Evolutionary conservation across 768 basidiomycete genomes (phyloP).

Genomic region (Tylopilus sp.): DNA sequence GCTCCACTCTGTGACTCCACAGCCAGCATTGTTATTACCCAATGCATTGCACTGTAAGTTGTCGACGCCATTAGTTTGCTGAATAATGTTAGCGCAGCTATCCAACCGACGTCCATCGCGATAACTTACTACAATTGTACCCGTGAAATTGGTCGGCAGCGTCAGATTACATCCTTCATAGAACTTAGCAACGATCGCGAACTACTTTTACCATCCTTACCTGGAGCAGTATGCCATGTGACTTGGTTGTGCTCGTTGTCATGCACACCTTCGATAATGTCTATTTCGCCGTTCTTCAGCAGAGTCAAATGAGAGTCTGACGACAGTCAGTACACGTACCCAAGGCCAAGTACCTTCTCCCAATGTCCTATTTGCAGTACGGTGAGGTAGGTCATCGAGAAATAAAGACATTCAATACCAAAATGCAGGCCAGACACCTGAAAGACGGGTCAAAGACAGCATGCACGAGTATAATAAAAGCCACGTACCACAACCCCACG

Average conservation of each 20-base stretch:
- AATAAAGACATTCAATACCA: constrained; percentile 49
- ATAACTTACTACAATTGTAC: constrained; percentile 54
- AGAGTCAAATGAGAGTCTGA: constrained; percentile 5
- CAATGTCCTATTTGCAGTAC: constrained; percentile 23
- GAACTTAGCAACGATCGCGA: neutral
- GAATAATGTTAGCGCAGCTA: constrained; percentile 1
- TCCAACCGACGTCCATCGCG: neutral
- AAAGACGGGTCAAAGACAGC: constrained; percentile 1
- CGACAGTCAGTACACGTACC: constrained; percentile 37
- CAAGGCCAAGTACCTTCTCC: constrained; percentile 61
- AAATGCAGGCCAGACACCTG: constrained; percentile 82
- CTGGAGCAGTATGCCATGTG: constrained; percentile 71
- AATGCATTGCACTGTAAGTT: constrained; percentile 55
- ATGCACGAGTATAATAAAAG: neutral
- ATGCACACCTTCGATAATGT: constrained; percentile 83
- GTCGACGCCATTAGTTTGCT: constrained; percentile 48
- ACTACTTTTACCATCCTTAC: constrained; percentile 29
- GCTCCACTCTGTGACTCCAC: constrained; percentile 77
- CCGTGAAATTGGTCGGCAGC: constrained; percentile 54
- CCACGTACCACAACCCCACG: constrained; percentile 76
- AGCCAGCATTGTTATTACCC: constrained; percentile 62
- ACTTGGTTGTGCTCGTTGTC: constrained; percentile 84
- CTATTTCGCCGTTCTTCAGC: constrained; percentile 70
- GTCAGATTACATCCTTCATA: constrained; percentile 56
- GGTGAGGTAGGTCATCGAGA: neutral